Evolutionary conservation across 495 filamentous ascomycete species (phyloP), one percentile per base, ranked within the genome.

Genomic region (Daldinia caldariorum): DNA sequence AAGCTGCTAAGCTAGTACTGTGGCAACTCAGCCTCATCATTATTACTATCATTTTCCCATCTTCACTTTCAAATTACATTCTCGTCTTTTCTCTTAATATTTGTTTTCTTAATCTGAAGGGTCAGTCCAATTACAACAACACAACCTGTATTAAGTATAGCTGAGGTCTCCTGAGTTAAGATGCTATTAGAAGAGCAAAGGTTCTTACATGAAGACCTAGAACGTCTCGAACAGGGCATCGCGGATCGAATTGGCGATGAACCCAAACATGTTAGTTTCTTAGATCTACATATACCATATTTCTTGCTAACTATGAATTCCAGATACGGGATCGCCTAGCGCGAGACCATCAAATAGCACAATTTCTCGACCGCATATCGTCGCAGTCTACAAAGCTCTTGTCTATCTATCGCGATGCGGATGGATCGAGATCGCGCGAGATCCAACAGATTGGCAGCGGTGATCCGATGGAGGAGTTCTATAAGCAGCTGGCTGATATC

Each of bases 151-250:
- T 20, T 22, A 47, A 4, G 3, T 12, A 20, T 47, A 47, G 18
- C 18, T 1, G 18, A 22, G 43, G 4, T 4, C 7, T 35, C 41
- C 1, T 31, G 1, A 13, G 38, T 29, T 76, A 86, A 50, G 13
- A 95, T 96, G 93, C 79, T 96, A 65, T 81, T 97, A 58, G 95
- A 99, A 83, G 93, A 97, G 63, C 91, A 97, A 79, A 85, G 95
- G 72, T 93, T 91, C 74, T 85, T 97, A 66, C 94, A 97, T 67
- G 95, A 99, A 87, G 94, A 98, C 78, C 83, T 97, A 18, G 95
- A 99, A 84, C 86, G 96, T 66, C 83, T 98, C 54, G 95, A 98
- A 82, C 92, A 95, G 79, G 95, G 92, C 35, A 91, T 97, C 72
- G 91, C 91, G 22, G 95, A 98, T 77, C 90, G 94, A 65, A 87